Evolutionary conservation across 176 grass and related monocot genomes (phyloP), one percentile per base, ranked within the genome.

Genomic region (Alopecurus myosuroides): DNA sequence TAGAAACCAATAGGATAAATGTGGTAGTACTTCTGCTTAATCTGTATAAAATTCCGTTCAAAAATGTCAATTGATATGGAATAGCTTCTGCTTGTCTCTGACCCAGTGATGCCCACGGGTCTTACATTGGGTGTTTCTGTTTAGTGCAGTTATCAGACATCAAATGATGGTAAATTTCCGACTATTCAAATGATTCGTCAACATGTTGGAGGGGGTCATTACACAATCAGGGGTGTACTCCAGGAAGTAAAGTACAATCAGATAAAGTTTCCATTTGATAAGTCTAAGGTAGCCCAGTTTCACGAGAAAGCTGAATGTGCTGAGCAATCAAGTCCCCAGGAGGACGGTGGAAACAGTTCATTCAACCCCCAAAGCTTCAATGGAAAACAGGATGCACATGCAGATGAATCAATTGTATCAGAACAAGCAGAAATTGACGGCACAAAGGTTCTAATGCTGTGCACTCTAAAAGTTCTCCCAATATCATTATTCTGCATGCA

Each of bases 141-240:
- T 86, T 93, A 71, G 64, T 91, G 67, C 86, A 97, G 94, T 41
- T 94, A 91, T 44, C 86, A 61, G 63, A 45, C 91, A 57, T 92
- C 80, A 60, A 94, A 97, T 82, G 85, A 83, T 25, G 92, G 91
- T 45, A 90, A 80, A 81, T 94, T 90, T 20, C 94, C 94, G 20
- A 31, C 4, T 14, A 11, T 31, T 1, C 52, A 0, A 30, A 14
- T 22, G 41, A 57, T 90, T 23, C 41, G 41, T 14, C 70, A 76
- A 66, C 82, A 88, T 75, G 8, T 92, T 29, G 91, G 94, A 31
- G 91, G 94, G 6, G 0, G 7, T 11, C 65, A 86, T 46, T 94
- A 97, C 72, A 84, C 25, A 5, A 50, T 86, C 39, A 79, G 94
- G 76, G 85, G 80, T 64, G 36, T 94, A 51, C 7, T 97, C 65